Evolutionary conservation across 2,329 filamentous ascomycete genomes (phyloP).

Genomic region (Cercospora zeina): DNA sequence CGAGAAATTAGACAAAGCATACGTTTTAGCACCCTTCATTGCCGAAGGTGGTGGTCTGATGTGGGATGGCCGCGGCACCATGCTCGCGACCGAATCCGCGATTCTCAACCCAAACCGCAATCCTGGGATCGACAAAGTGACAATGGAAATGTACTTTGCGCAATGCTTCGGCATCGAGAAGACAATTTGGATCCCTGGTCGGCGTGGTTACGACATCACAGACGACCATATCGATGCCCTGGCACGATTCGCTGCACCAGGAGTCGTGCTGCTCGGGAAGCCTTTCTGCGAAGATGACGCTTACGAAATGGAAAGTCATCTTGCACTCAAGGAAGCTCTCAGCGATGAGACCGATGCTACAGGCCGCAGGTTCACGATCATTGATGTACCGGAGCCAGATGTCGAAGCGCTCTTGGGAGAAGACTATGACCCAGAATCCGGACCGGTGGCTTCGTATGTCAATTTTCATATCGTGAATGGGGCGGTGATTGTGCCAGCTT

Average conservation of each 20-base stretch:
- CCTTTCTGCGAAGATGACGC: conserved; percentile 9
- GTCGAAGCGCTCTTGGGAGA: conserved; percentile 13
- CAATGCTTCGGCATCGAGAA: conserved; percentile 24
- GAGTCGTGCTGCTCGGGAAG: conserved; percentile 19
- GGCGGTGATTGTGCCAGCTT: conserved; percentile 24
- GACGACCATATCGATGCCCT: conserved; percentile 28
- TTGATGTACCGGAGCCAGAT: conserved; percentile 23
- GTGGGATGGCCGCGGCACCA: conserved; percentile 27
- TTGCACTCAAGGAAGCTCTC: conserved; percentile 6
- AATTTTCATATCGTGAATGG: conserved; percentile 27
- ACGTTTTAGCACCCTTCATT: conserved; percentile 18
- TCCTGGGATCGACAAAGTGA: conserved; percentile 20
- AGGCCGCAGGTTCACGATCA: conserved; percentile 17
- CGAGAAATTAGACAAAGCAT: conserved; percentile 15
- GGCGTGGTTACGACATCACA: conserved; percentile 24
- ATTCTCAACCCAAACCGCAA: conserved; percentile 30
- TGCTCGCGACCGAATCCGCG: conserved; percentile 27
- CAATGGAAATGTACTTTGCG: conserved; percentile 20
- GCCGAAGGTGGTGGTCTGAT: conserved; percentile 25
- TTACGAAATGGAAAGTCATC: conserved; percentile 9
- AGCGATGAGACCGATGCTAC: conserved; percentile 19
- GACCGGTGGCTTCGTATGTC: conserved; percentile 24
- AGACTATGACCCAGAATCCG: conserved; percentile 15
- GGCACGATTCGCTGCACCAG: conserved; percentile 23
- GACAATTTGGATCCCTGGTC: conserved; percentile 26